Evolutionary conservation across 768 basidiomycete species (phyloP).

Genomic region (Boletus vermiculosoides): DNA sequence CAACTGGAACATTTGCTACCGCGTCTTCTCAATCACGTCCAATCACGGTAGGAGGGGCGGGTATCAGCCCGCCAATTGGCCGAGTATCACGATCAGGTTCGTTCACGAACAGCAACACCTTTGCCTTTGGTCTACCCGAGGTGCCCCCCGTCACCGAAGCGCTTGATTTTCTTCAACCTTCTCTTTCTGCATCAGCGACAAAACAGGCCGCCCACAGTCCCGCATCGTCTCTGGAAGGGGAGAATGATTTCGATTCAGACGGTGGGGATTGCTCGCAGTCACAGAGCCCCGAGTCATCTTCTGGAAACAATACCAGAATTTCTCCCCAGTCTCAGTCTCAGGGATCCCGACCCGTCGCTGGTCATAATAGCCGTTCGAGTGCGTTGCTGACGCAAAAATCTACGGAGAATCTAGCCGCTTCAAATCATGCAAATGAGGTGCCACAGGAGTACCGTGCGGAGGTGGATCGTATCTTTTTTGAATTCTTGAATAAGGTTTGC

Average conservation of each 20-base stretch:
- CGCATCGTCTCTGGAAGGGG: slow-evolving; percentile 48
- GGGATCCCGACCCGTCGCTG: slow-evolving; percentile 16
- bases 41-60: slow-evolving; percentile 18
- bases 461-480: slow-evolving; percentile 89
- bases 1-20: slow-evolving; percentile 31
- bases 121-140: slow-evolving; percentile 37
- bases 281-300: slow-evolving; percentile 32
- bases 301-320: slow-evolving; percentile 22
- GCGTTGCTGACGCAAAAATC: slow-evolving; percentile 21
- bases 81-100: slow-evolving; percentile 60
- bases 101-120: slow-evolving; percentile 45
- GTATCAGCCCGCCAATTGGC: slow-evolving; percentile 42
- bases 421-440: slow-evolving; percentile 56
- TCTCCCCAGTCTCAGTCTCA: slow-evolving; percentile 29
- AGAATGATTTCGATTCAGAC: slow-evolving; percentile 49
- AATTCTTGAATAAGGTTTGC: slow-evolving; percentile 84
- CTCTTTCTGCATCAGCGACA: slow-evolving; percentile 7
- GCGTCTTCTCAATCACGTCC: slow-evolving; percentile 28
- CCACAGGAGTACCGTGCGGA: slow-evolving; percentile 78
- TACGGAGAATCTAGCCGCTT: slow-evolving; percentile 25
- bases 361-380: slow-evolving; percentile 17
- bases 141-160: slow-evolving; percentile 26
- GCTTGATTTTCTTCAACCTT: slow-evolving; percentile 31
- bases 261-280: slow-evolving; percentile 33
- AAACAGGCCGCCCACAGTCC: slow-evolving; percentile 26